Evolutionary conservation across 73 alveolate species (phyloP).

Genomic region (Tetrahymena elliotti): DNA sequence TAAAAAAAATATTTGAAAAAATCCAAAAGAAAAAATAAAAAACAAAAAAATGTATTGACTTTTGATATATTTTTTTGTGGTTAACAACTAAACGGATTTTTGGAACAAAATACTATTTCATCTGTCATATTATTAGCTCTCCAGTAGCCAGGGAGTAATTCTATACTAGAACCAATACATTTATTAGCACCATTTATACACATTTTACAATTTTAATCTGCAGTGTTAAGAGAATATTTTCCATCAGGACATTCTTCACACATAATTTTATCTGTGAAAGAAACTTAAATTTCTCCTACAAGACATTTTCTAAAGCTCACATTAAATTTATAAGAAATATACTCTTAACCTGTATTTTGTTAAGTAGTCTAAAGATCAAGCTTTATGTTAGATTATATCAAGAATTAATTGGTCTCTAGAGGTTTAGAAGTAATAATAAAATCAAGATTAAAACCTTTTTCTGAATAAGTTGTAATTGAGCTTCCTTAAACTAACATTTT

Average conservation of each 20-base stretch:
- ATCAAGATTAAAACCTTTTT: neutral
- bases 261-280: no score
- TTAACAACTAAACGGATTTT: neutral
- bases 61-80: neutral
- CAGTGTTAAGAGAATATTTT: neutral
- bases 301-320: neutral
- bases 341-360: neutral
- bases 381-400: neutral
- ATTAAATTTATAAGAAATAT: neutral
- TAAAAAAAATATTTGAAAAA: no score
- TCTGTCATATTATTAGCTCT: neutral
- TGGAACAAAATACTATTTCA: neutral
- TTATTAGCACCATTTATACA: neutral
- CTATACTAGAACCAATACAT: neutral
- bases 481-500: neutral
- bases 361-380: neutral
- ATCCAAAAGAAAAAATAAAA: no score
- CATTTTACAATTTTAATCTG: neutral
- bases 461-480: neutral
- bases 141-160: neutral
- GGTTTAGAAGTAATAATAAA: neutral
- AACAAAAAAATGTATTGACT: neutral
- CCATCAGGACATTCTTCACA: neutral
- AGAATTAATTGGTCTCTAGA: neutral
- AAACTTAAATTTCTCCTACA: neutral